Conservation (phyloP, 1,284 basidiomycete species). For the Fomitopsis palustris region DNA sequence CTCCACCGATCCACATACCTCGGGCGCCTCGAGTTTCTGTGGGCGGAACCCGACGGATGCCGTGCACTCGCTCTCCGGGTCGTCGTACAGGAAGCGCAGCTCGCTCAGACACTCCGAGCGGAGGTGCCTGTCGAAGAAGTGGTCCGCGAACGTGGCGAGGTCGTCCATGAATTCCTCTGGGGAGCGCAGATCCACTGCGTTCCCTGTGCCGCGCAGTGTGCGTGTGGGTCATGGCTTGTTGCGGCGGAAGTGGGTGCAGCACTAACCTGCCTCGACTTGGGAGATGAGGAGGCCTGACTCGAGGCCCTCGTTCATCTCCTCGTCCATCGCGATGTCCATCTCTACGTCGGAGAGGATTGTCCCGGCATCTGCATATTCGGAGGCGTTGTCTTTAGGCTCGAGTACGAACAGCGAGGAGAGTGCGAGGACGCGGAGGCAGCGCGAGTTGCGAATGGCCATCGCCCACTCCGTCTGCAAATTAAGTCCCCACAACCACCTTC, state of each 20-base stretch:
- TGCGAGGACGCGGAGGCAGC: not conserved
- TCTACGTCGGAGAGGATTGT: not conserved
- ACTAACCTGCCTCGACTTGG: not conserved
- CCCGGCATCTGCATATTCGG: not conserved
- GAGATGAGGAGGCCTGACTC: not conserved
- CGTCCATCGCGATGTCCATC: too few species aligned
- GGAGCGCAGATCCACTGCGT: not conserved
- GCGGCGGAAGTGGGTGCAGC: not conserved
- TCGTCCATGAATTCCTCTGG: not conserved
- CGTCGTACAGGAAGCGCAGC: slow-evolving; percentile 4
- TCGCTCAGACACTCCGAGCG: not conserved
- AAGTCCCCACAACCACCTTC: not conserved
- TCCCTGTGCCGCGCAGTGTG: not conserved
- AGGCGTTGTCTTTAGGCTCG: not conserved
- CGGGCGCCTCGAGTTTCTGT: not conserved
- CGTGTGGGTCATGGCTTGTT: too few species aligned
- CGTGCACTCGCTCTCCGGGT: not conserved
- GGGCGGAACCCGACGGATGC: slow-evolving; percentile 3
- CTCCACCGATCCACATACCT: not conserved
- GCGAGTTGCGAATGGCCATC: not conserved
- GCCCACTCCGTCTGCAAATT: not conserved
- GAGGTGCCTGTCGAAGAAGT: slow-evolving; percentile 3
- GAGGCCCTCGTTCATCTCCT: not conserved
- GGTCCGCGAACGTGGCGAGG: not conserved
- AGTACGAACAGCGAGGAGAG: slow-evolving; percentile 1